A percentile compares a stretch with the other conserved stretches of the same genome.
Evolutionary conservation across 805 yeast genomes (phyloP).

Genomic region (Kluyveromyces lactis): DNA sequence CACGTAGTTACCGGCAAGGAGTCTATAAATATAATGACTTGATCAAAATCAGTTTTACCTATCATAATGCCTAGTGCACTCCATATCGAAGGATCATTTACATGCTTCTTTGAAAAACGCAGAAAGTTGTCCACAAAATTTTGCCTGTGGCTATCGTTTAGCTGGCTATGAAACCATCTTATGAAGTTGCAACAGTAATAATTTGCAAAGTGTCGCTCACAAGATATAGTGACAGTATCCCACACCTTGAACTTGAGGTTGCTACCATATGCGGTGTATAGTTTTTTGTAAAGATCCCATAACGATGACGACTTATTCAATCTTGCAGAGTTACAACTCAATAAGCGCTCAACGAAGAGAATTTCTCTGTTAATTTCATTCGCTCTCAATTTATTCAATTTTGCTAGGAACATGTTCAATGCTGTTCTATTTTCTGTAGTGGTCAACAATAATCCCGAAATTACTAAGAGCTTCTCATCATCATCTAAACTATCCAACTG

Average conservation of each 20-base stretch:
- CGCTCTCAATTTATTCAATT: conserved; percentile 11
- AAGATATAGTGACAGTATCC: conserved; percentile 21
- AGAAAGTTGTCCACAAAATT: conserved; percentile 9
- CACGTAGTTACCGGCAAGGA: conserved; percentile 3
- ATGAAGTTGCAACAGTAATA: conserved; percentile 35
- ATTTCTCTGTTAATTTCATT: conserved; percentile 10
- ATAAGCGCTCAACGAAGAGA: conserved; percentile 14
- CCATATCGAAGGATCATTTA: conserved; percentile 9
- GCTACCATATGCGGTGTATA: conserved; percentile 13
- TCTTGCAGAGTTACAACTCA: conserved; percentile 28
- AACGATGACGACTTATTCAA: conserved; percentile 34
- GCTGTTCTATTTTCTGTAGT: conserved; percentile 32
- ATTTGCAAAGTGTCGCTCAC: conserved; percentile 28
- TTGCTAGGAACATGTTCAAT: conserved; percentile 25
- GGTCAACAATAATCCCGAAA: conserved; percentile 29
- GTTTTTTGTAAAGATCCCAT: conserved; percentile 29
- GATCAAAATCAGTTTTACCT: not conserved
- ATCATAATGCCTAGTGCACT: conserved; percentile 1
- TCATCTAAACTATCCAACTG: conserved; percentile 6
- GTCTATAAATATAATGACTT: not conserved
- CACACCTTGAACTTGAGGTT: conserved; percentile 8
- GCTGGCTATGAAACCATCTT: conserved; percentile 20
- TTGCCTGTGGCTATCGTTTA: conserved; percentile 5
- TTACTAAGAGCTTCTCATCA: conserved; percentile 16
- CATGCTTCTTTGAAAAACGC: conserved; percentile 5